Base-by-base conservation (phyloP, 2,329 filamentous ascomycete species). In the Colletotrichum viniferum region DNA sequence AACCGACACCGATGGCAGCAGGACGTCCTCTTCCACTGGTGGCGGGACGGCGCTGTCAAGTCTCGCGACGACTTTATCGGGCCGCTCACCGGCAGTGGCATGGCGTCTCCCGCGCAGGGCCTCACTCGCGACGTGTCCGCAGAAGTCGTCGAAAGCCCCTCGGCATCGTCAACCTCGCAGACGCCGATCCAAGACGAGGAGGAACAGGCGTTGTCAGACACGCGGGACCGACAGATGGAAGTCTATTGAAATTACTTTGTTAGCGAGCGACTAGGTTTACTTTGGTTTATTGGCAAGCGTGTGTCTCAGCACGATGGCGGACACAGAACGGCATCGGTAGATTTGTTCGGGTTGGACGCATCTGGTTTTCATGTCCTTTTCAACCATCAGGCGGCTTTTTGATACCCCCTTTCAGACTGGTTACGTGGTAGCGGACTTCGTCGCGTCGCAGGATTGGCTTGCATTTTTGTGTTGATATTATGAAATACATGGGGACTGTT, bases 21-120 rank as follows among this genome's bases (percentile, higher is more conserved):
- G 43, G 84, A 86, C 67, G 84, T 85, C 13, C 77, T 86, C 48
- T 79, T 81, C 62, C 82, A 84, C 75, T 86, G 84, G 84, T 85
- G 83, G 82, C 78, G 78, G 10, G 84, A 82, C 73, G 69, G 72
- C 28, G 71, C 76, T 13, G 71, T 76, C 43, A 76, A 63, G 30
- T 30, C 64, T 34, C 52, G 63, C 10, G 65, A 74, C 7, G 60
- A 70, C 13, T 74, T 76, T 21, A 38, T 63, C 16, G 60, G 74
- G 7, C 71, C 74, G 14, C 60, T 74, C 4, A 74, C 71, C 8
- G 73, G 55, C 16, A 75, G 73, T 16, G 62, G 69, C 21, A 67
- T 55, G 56, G 61, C 64, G 30, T 62, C 48, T 28, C 43, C 62
- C 34, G 30, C 24, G 7, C 30, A 52, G 6, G 62, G 56, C 7